Evolutionary conservation across 176 grass and related monocot genomes (phyloP), one percentile per base, ranked within the genome.

Genomic region (Secale cereale): DNA sequence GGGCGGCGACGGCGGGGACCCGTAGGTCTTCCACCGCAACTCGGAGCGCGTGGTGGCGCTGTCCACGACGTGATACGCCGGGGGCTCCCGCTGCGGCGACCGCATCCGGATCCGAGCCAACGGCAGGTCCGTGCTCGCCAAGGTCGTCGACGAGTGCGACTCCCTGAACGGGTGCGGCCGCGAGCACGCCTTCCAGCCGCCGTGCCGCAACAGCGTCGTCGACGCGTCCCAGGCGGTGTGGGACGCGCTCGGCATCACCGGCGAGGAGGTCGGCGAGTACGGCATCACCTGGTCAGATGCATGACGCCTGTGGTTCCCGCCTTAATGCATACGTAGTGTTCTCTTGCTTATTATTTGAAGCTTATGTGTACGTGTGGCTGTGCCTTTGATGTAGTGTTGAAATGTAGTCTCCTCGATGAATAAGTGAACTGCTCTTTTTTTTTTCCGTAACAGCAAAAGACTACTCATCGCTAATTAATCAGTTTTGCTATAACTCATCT

Each of bases 71-170:
- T 90, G 91, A 88, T 92, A 89, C 81, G 1, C 5, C 54, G 11
- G 30, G 1, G 65, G 85, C 19, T 83, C 54, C 4, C 85, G 88
- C 11, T 93, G 91, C 59, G 20, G 43, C 54, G 80, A 30, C 59
- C 56, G 85, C 40, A 93, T 93, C 3, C 52, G 29, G 78, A 90
- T 93, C 48, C 22, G 79, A 14, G 91, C 64, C 45, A 93, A 90
- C 15, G 91, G 85, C 4, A 48, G 45, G n/a, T 77, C 81, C 7
- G 83, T 89, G 84, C 54, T 87, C 22, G 89, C 84, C 20, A 91
- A 78, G 89, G 89, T 94, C 30, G 92, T 94, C 8, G 92, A 94
- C 50, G 84, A 91, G 80, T 91, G 92, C 61, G 92, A 94, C 59
- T 85, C 89, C 23, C 0, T 74, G 8, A 36, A 83, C 40, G 92